Conservation (phyloP, 345 rosid species). For the Anastatica hierochuntica region DNA sequence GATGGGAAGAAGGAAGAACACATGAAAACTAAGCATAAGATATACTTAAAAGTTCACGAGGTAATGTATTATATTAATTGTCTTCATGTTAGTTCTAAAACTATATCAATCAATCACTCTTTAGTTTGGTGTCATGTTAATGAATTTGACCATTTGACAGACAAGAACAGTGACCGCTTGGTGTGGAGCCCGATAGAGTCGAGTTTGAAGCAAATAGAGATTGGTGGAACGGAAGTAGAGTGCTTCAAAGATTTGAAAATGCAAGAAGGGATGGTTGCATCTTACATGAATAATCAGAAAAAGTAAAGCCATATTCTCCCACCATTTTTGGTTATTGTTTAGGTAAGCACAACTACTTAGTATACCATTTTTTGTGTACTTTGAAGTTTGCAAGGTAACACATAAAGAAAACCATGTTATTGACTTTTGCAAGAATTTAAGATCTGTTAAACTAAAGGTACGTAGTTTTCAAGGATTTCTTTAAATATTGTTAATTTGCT, state of each 20-base stretch:
- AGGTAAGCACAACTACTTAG: no score
- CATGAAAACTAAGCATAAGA: slow-evolving; percentile 68
- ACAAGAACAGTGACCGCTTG: slow-evolving; percentile 55
- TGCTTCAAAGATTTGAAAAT: slow-evolving; percentile 86
- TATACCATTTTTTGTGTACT: no score
- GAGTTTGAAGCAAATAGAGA: slow-evolving; percentile 73
- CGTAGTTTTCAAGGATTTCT: no score
- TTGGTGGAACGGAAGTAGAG: slow-evolving; percentile 82
- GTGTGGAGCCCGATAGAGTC: slow-evolving; percentile 70
- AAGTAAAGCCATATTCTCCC: no score
- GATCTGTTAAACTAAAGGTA: no score
- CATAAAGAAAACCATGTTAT: no score
- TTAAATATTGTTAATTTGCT: no score
- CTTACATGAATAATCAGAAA: slow-evolving; percentile 77
- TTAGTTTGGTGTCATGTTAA: no score
- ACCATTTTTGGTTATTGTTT: no score
- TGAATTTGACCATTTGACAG: slow-evolving; percentile 32
- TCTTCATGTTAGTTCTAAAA: neutral
- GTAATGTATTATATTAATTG: slow-evolving; percentile 25
- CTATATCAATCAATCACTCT: neutral
- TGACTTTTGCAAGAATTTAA: no score
- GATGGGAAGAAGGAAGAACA: slow-evolving; percentile 81
- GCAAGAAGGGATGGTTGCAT: slow-evolving; percentile 86
- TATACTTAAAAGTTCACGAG: slow-evolving; percentile 92
- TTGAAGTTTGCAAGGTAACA: no score